A percentile compares a stretch with the other conserved stretches of the same genome.
These are phyloP conservation scores for Amaranthus cruentus DNA, from an alignment of 148 eudicot genomes.

Conservation along the genomic window DNA sequence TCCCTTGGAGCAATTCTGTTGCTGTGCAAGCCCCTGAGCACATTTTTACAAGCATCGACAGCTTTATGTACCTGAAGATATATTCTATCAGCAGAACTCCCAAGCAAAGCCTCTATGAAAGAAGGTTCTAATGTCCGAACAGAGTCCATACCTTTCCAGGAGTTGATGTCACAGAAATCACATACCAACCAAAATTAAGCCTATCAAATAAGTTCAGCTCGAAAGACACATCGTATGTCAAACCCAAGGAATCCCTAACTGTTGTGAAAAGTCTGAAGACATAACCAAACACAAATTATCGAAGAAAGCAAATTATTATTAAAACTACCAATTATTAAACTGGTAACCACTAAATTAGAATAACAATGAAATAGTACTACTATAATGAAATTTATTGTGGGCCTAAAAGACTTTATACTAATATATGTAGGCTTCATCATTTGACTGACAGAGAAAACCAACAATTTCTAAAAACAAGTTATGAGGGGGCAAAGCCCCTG, in stretches of 20 bases:
- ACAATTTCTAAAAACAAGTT: too few relatives aligned
- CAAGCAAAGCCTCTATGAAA: constrained; percentile 5
- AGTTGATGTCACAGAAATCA: constrained; percentile 94
- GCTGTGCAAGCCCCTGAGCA: constrained; percentile 83
- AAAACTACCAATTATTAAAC: too few relatives aligned
- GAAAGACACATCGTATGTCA: constrained; percentile 95
- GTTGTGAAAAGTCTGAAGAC: constrained; percentile 84
- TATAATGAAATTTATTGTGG: too few relatives aligned
- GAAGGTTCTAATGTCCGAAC: neutral
- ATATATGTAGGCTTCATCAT: too few relatives aligned
- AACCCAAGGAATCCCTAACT: constrained; percentile 95
- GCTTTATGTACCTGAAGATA: constrained; percentile 79
- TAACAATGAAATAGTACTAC: too few relatives aligned
- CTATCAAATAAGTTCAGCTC: constrained; percentile 91
- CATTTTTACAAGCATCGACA: constrained; percentile 98
- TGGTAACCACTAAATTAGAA: too few relatives aligned
- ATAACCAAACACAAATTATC: neutral
- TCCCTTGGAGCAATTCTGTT: constrained; percentile 68
- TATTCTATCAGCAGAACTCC: constrained; percentile 11
- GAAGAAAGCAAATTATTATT: neutral
- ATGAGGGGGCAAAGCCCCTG: too few relatives aligned
- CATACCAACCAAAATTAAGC: constrained; percentile 95
- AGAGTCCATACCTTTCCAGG: constrained; percentile 71
- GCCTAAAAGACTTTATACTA: too few relatives aligned
- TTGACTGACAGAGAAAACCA: too few relatives aligned